Evolutionary conservation across 495 filamentous ascomycete genomes (phyloP).

Genomic region (Aspergillus sclerotioniger): DNA sequence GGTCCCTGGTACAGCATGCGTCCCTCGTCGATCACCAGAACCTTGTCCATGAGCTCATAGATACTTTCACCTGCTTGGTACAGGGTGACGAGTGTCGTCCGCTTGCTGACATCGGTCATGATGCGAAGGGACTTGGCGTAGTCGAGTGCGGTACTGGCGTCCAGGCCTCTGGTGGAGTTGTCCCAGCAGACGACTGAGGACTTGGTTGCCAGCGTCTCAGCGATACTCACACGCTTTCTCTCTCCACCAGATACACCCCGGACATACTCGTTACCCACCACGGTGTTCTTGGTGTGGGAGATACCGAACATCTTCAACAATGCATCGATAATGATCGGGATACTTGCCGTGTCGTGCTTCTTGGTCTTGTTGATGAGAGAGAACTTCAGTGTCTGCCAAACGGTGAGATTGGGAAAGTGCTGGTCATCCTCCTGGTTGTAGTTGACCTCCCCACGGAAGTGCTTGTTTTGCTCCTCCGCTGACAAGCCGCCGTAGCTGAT

Average conservation of each 20-base stretch:
- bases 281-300: constrained; percentile 74
- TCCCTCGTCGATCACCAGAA: constrained; percentile 64
- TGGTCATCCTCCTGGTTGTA: constrained; percentile 82
- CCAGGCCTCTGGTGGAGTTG: constrained; percentile 78
- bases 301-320: constrained; percentile 75
- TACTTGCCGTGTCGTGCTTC: constrained; percentile 63
- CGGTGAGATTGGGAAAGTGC: constrained; percentile 74
- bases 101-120: constrained; percentile 79
- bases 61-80: constrained; percentile 85
- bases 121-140: constrained; percentile 74
- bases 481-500: constrained; percentile 76
- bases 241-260: constrained; percentile 73
- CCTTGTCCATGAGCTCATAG: constrained; percentile 79
- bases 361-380: constrained; percentile 81
- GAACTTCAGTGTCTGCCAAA: constrained; percentile 80
- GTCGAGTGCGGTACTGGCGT: constrained; percentile 76
- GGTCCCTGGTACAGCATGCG: constrained; percentile 65
- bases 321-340: constrained; percentile 63
- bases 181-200: constrained; percentile 65
- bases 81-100: constrained; percentile 78
- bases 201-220: constrained; percentile 66
- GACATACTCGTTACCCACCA: constrained; percentile 81
- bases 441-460: constrained; percentile 77
- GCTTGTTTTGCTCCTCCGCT: constrained; percentile 62
- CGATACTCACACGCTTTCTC: constrained; percentile 69